These are phyloP conservation scores for Pezicula rhizophila DNA, from an alignment of 2,329 filamentous ascomycete species.

Conservation along the genomic window DNA sequence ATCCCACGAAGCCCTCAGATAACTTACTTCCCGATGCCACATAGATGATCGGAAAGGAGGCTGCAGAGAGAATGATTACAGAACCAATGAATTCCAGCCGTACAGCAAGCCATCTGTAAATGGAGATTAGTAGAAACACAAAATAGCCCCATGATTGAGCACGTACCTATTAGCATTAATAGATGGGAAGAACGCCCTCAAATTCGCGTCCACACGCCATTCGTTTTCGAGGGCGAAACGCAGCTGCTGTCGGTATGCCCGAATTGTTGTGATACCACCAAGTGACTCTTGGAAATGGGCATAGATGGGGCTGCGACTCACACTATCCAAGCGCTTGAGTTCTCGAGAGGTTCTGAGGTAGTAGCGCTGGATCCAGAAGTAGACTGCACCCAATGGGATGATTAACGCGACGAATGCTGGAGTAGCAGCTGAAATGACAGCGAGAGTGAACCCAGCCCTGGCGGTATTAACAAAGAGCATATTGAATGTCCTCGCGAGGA, in stretches of 20 bases:
- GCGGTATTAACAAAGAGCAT: constrained; percentile 82
- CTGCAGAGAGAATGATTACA: constrained; percentile 83
- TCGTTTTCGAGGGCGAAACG: constrained; percentile 92
- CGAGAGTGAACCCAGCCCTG: constrained; percentile 74
- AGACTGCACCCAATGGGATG: constrained; percentile 72
- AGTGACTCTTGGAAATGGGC: constrained; percentile 98
- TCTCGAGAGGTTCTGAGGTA: constrained; percentile 95
- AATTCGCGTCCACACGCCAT: constrained; percentile 92
- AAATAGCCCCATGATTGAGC: background rate
- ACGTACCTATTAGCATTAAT: constrained; percentile 61
- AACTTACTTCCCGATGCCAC: constrained; percentile 63
- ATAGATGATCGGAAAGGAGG: constrained; percentile 74
- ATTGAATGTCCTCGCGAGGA: constrained; percentile 93
- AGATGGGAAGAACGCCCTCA: constrained; percentile 91
- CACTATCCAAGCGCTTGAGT: constrained; percentile 90
- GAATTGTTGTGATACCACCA: constrained; percentile 88
- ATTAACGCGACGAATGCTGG: constrained; percentile 78
- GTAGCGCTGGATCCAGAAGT: constrained; percentile 92
- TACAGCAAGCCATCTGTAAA: constrained; percentile 85
- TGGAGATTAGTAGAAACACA: background rate
- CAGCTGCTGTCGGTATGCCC: constrained; percentile 83
- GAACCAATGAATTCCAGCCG: constrained; percentile 94
- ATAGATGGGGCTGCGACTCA: constrained; percentile 92
- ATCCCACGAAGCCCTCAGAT: constrained; percentile 72
- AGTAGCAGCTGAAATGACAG: constrained; percentile 75